phyloP scores from a whole-genome alignment of 495 filamentous ascomycete species.

The Talaromyces ruber region DNA sequence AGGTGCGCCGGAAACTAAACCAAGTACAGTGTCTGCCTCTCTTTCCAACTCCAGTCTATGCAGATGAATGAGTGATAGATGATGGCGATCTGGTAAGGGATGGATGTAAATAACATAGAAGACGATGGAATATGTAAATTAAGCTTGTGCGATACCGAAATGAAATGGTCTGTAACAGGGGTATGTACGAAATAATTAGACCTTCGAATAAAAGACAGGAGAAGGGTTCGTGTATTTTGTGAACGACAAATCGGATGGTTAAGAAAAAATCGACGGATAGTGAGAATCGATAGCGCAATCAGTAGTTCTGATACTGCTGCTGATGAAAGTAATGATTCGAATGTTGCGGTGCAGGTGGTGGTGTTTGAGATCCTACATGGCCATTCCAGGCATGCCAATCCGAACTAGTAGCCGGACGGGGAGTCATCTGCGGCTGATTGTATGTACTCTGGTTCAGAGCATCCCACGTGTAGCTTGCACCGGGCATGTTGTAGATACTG shows the following conservation, averaged over 20 bases:
- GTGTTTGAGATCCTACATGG: neutral
- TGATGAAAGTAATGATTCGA: constrained; percentile 1
- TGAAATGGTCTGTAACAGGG: neutral
- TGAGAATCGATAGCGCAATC: neutral
- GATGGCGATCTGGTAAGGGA: neutral
- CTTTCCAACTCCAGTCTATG: neutral
- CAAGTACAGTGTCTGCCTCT: neutral
- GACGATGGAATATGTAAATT: neutral
- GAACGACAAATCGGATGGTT: neutral
- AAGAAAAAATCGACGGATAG: neutral
- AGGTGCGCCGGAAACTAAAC: neutral
- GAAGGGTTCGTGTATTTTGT: neutral
- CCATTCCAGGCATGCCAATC: constrained; percentile 3
- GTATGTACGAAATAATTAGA: neutral
- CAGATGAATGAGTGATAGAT: neutral
- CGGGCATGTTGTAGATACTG: constrained; percentile 30
- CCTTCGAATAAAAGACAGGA: neutral
- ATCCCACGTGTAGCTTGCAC: constrained; percentile 36
- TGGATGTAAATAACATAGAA: neutral
- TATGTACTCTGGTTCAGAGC: constrained; percentile 27
- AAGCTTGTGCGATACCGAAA: neutral
- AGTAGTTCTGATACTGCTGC: neutral
- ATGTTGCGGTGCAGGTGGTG: neutral
- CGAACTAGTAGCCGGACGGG: neutral
- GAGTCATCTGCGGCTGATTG: neutral